These are phyloP conservation scores for Penicillium subrubescens DNA, from an alignment of 495 filamentous ascomycete species.

Conservation along the genomic window DNA sequence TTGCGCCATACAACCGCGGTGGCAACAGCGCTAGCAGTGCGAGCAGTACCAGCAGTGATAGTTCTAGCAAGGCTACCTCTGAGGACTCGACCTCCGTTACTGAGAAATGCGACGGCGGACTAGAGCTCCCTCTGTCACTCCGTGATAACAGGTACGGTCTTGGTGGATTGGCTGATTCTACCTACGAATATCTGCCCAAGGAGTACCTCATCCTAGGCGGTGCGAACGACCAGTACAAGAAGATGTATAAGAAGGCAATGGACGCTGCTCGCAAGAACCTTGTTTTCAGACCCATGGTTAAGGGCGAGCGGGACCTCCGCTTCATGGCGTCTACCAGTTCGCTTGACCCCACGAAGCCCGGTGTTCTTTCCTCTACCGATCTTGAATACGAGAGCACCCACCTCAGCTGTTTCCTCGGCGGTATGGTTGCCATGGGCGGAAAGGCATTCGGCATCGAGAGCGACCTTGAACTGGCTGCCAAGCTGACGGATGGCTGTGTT, in stretches of 20 bases:
- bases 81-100: slow-evolving; percentile 1
- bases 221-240: slow-evolving; percentile 73
- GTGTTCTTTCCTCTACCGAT: slow-evolving; percentile 10
- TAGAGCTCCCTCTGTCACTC: slow-evolving; percentile 25
- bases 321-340: slow-evolving; percentile 64
- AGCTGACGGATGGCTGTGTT: slow-evolving; percentile 88
- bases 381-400: slow-evolving; percentile 69
- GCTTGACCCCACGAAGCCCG: slow-evolving; percentile 25
- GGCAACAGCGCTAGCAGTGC: background rate
- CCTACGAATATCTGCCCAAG: slow-evolving; percentile 96
- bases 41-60: background rate
- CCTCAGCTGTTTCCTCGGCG: slow-evolving; percentile 87
- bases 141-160: slow-evolving; percentile 61
- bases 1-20: slow-evolving; percentile 24
- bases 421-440: slow-evolving; percentile 89
- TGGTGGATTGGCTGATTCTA: slow-evolving; percentile 84
- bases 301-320: slow-evolving; percentile 71
- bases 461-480: slow-evolving; percentile 80
- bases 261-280: slow-evolving; percentile 73
- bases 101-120: slow-evolving; percentile 33
- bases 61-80: background rate
- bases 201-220: slow-evolving; percentile 77
- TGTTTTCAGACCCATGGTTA: slow-evolving; percentile 83
- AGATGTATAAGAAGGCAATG: slow-evolving; percentile 75
- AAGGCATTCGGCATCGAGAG: slow-evolving; percentile 78